A percentile compares a stretch with the other conserved stretches of the same genome.
Conservation (phyloP, 306 rosid species). For the Rubus parviflorus region DNA sequence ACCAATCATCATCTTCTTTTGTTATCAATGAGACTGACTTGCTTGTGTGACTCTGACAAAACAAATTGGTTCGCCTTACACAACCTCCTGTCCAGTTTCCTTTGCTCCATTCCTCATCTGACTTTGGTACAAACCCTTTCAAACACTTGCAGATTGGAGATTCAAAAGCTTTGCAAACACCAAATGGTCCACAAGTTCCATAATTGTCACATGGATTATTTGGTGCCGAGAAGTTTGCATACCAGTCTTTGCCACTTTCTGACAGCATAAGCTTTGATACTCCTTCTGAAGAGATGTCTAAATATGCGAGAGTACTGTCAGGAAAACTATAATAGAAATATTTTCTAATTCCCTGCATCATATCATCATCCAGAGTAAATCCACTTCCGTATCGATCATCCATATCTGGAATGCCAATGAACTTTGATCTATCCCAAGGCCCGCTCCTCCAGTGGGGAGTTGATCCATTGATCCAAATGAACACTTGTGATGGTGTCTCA, state of each 20-base stretch:
- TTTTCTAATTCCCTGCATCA: conserved; percentile 28
- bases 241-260: background rate
- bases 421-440: conserved; percentile 46
- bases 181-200: background rate
- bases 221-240: background rate
- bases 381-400: conserved; percentile 33
- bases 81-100: background rate
- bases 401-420: conserved; percentile 40
- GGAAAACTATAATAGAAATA: conserved; percentile 23
- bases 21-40: background rate
- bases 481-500: conserved; percentile 35
- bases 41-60: background rate
- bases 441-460: conserved; percentile 52
- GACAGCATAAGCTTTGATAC: background rate
- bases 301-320: background rate
- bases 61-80: background rate
- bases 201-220: background rate
- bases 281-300: conserved; percentile 37
- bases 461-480: conserved; percentile 39
- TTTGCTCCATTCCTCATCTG: background rate
- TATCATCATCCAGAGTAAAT: conserved; percentile 21
- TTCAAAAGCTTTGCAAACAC: background rate
- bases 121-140: background rate
- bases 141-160: conserved; percentile 5
- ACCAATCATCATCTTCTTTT: background rate